Evolutionary conservation across 768 basidiomycete genomes (phyloP).

Genomic region (Pulveroboletus sp.): DNA sequence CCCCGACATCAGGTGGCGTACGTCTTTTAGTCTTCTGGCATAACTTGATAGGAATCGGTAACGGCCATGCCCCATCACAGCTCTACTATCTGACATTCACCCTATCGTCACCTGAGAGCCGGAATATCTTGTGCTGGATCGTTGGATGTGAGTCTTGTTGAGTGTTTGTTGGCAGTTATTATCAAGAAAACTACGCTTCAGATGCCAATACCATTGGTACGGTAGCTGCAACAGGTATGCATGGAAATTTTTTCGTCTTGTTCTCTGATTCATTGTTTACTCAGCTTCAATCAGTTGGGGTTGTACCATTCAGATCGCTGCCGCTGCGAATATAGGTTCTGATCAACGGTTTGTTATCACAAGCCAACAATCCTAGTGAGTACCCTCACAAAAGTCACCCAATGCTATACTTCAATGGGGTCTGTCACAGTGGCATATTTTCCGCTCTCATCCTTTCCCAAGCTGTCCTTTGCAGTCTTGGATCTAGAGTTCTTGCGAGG

Average conservation of each 20-base stretch:
- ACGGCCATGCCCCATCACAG: slow-evolving; percentile 26
- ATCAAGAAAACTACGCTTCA: too few species aligned
- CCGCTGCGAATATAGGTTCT: slow-evolving; percentile 57
- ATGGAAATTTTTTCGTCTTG: neutral
- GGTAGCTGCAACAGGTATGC: slow-evolving; percentile 36
- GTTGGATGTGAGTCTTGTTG: slow-evolving; percentile 51
- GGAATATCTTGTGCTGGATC: slow-evolving; percentile 62
- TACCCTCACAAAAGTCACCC: slow-evolving; percentile 29
- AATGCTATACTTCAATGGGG: slow-evolving; percentile 37
- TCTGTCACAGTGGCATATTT: slow-evolving; percentile 55
- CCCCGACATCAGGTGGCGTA: slow-evolving; percentile 38
- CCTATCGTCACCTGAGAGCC: slow-evolving; percentile 50
- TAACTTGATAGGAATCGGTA: neutral
- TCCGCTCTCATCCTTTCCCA: slow-evolving; percentile 57
- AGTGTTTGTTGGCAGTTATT: neutral
- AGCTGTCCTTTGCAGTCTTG: slow-evolving; percentile 61
- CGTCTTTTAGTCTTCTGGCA: too few species aligned
- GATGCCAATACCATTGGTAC: slow-evolving; percentile 51
- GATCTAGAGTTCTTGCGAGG: slow-evolving; percentile 59
- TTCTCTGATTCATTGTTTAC: slow-evolving; percentile 3
- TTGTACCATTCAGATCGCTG: slow-evolving; percentile 59
- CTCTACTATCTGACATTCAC: slow-evolving; percentile 67
- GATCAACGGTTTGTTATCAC: slow-evolving; percentile 34
- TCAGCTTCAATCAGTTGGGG: slow-evolving; percentile 63
- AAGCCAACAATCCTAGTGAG: slow-evolving; percentile 42